Conservation (phyloP, 2,329 filamentous ascomycete species). For the Aspergillus quadrilineatus region DNA sequence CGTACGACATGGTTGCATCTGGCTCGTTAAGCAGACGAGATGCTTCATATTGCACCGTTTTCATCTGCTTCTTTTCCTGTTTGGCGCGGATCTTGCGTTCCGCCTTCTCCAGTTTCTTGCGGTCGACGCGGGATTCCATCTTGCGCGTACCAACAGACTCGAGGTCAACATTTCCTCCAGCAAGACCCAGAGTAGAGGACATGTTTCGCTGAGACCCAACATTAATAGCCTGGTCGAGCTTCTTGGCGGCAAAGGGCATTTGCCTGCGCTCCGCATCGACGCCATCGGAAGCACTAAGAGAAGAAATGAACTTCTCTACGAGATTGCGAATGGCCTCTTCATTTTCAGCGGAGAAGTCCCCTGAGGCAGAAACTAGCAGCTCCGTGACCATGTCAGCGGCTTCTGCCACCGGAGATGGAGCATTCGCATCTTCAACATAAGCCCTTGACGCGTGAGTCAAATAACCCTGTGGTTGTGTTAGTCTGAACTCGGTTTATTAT, state of each 20-base stretch:
- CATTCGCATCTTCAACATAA: slow-evolving; percentile 69
- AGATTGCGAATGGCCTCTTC: slow-evolving; percentile 77
- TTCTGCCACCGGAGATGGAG: slow-evolving; percentile 75
- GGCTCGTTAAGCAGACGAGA: slow-evolving; percentile 82
- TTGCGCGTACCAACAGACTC: slow-evolving; percentile 91
- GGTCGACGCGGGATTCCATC: slow-evolving; percentile 95
- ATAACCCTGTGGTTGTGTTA: slow-evolving; percentile 61
- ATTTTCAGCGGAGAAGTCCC: slow-evolving; percentile 69
- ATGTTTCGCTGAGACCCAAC: slow-evolving; percentile 93
- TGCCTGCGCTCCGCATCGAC: slow-evolving; percentile 64
- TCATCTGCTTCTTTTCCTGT: slow-evolving; percentile 97
- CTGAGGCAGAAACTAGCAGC: slow-evolving; percentile 88
- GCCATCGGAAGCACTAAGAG: slow-evolving; percentile 72
- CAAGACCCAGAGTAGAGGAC: slow-evolving; percentile 88
- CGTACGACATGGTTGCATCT: slow-evolving; percentile 84
- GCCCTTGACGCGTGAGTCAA: slow-evolving; percentile 87
- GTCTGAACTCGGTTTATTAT: slow-evolving; percentile 2
- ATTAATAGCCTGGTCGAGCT: slow-evolving; percentile 91
- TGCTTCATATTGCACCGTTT: slow-evolving; percentile 96
- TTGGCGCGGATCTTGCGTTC: slow-evolving; percentile 97
- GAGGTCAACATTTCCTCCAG: slow-evolving; percentile 80
- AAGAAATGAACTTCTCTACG: slow-evolving; percentile 85
- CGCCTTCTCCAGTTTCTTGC: slow-evolving; percentile 98
- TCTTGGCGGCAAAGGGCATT: slow-evolving; percentile 73
- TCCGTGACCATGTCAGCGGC: slow-evolving; percentile 83